Percentiles rank a stretch among this genome's conserved stretches.
These are phyloP conservation scores for Selenicereus undatus DNA, from an alignment of 148 eudicot genomes.

Conservation along the genomic window DNA sequence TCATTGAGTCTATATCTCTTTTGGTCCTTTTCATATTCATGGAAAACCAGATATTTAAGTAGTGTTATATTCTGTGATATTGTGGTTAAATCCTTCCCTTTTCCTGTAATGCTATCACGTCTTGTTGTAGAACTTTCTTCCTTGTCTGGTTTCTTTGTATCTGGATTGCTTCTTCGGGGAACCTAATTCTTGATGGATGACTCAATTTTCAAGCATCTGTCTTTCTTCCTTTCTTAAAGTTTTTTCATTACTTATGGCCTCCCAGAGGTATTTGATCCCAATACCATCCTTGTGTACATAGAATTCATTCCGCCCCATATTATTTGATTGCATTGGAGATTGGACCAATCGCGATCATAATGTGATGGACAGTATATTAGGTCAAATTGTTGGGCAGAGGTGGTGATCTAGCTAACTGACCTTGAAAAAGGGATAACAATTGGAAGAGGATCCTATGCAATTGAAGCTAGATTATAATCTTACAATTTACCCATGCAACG, in stretches of 20 bases:
- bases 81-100: slow-evolving; percentile 15
- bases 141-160: slow-evolving; percentile 17
- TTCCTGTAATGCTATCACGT: slow-evolving; percentile 11
- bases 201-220: slow-evolving; percentile 4
- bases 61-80: slow-evolving; percentile 21
- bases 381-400: too few relatives aligned
- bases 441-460: too few relatives aligned
- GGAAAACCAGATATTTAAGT: slow-evolving; percentile 25
- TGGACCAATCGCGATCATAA: too few relatives aligned
- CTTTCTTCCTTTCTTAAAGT: not conserved
- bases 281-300: not conserved
- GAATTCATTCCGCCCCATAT: not conserved
- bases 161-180: slow-evolving; percentile 9
- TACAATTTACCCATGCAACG: too few relatives aligned
- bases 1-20: slow-evolving; percentile 23
- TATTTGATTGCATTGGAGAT: not conserved
- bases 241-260: not conserved
- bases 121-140: slow-evolving; percentile 5
- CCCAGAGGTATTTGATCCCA: not conserved
- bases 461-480: too few relatives aligned
- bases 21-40: slow-evolving; percentile 6
- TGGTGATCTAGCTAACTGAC: too few relatives aligned
- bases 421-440: too few relatives aligned
- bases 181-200: slow-evolving; percentile 26
- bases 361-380: too few relatives aligned